phyloP scores from a whole-genome alignment of 441 rosid species.

The Syzygium syzygioides region DNA sequence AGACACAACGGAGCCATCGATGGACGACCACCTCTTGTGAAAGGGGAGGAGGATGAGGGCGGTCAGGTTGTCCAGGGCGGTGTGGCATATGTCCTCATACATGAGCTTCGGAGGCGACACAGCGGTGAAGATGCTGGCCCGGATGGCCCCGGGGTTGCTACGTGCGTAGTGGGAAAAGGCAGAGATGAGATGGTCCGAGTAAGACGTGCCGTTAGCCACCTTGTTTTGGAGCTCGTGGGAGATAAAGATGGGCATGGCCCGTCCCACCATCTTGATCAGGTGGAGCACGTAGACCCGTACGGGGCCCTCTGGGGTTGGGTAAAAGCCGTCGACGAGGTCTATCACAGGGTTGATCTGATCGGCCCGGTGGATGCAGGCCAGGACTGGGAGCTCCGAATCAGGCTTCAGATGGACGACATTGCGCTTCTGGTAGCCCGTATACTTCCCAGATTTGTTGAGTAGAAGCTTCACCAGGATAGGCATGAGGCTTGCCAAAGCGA shows the following conservation, averaged over 20 bases:
- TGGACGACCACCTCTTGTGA: constrained; percentile 29
- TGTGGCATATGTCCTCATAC: constrained; percentile 37
- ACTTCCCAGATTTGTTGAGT: constrained; percentile 21
- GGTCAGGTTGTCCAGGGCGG: constrained; percentile 26
- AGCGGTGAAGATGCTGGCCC: constrained; percentile 28
- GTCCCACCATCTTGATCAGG: constrained; percentile 1
- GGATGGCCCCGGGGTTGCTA: background rate
- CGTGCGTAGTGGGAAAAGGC: background rate
- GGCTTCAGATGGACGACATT: constrained; percentile 14
- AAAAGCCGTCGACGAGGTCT: background rate
- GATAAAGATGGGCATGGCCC: background rate
- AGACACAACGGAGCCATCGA: constrained; percentile 9
- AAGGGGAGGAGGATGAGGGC: constrained; percentile 32
- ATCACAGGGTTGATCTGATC: background rate
- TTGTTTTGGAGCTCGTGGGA: background rate
- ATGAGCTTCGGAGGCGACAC: constrained; percentile 28
- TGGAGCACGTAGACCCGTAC: background rate
- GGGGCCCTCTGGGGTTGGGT: background rate
- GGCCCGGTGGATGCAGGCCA: background rate
- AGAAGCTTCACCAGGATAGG: constrained; percentile 8
- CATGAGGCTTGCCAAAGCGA: background rate
- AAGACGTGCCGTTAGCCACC: background rate
- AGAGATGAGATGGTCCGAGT: background rate
- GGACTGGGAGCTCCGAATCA: background rate
- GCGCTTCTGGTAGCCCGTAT: constrained; percentile 24